These are phyloP conservation scores for Lobosporangium transversale DNA, from an alignment of 192 early-diverging fungal genomes.

Conservation along the genomic window DNA sequence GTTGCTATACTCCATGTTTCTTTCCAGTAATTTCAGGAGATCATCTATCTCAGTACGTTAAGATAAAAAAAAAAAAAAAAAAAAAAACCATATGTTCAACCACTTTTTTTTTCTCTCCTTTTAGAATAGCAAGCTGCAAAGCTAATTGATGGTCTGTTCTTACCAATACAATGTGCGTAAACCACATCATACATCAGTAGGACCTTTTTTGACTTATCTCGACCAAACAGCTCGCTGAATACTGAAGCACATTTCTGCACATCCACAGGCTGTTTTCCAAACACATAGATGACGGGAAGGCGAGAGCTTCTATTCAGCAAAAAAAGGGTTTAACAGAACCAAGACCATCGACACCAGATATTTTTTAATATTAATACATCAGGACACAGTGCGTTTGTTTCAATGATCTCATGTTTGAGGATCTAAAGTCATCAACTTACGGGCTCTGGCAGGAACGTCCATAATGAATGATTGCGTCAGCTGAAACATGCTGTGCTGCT, in stretches of 20 bases:
- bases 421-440: constrained; percentile 57
- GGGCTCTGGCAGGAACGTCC: constrained; percentile 90
- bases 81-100: no score
- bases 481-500: constrained; percentile 87
- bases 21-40: constrained; percentile 13
- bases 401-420: no score
- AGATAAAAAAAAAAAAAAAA: no score
- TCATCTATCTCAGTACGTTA: constrained; percentile 38
- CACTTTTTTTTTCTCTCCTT: no score
- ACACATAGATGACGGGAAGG: constrained; percentile 87
- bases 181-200: constrained; percentile 82
- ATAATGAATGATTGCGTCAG: constrained; percentile 95
- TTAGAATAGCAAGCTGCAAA: no score
- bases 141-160: no score
- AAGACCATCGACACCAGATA: neutral
- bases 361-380: neutral
- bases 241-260: constrained; percentile 60
- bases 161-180: constrained; percentile 70
- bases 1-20: constrained; percentile 27
- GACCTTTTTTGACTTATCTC: constrained; percentile 56
- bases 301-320: constrained; percentile 67
- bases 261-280: constrained; percentile 81
- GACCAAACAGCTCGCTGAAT: constrained; percentile 56
- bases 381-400: no score
- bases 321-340: neutral